Conservation (phyloP, 2,329 filamentous ascomycete genomes). For the Calonectria multiphialidica region DNA sequence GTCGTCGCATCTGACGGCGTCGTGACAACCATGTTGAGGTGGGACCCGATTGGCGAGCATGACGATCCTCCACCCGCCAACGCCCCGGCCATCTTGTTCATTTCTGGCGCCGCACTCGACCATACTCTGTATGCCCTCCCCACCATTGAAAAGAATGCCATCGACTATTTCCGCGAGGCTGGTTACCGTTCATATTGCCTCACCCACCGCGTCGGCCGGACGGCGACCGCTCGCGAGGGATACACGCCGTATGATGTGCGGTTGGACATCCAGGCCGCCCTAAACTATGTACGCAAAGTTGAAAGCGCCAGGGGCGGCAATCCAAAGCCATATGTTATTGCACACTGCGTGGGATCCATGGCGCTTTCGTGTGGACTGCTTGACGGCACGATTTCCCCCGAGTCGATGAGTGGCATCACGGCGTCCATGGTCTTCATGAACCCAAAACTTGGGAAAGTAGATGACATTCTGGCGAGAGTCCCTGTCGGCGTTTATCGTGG, state of each 20-base stretch:
- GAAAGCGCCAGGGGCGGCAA: constrained; percentile 35
- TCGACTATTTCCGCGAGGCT: constrained; percentile 71
- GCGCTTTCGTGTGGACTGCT: constrained; percentile 69
- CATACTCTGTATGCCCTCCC: constrained; percentile 73
- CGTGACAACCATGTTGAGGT: constrained; percentile 66
- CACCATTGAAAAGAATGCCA: constrained; percentile 71
- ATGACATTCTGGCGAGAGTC: constrained; percentile 26
- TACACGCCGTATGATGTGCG: constrained; percentile 72
- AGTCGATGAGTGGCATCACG: constrained; percentile 70
- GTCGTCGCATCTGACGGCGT: constrained; percentile 66
- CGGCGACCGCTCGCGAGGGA: constrained; percentile 62
- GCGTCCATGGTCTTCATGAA: constrained; percentile 74
- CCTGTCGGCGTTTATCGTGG: constrained; percentile 25
- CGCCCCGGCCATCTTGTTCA: constrained; percentile 61
- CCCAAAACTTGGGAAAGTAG: constrained; percentile 51
- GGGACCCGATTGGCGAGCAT: constrained; percentile 59
- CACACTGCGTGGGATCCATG: constrained; percentile 75
- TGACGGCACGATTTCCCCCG: constrained; percentile 68
- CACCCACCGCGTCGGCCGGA: constrained; percentile 69
- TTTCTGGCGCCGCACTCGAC: constrained; percentile 74
- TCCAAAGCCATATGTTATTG: constrained; percentile 65
- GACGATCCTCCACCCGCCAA: background rate
- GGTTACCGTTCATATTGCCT: constrained; percentile 71
- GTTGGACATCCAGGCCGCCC: constrained; percentile 67
- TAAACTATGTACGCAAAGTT: constrained; percentile 63